phyloP scores from a whole-genome alignment of 148 eudicot genomes.

The Camellia sinensis region DNA sequence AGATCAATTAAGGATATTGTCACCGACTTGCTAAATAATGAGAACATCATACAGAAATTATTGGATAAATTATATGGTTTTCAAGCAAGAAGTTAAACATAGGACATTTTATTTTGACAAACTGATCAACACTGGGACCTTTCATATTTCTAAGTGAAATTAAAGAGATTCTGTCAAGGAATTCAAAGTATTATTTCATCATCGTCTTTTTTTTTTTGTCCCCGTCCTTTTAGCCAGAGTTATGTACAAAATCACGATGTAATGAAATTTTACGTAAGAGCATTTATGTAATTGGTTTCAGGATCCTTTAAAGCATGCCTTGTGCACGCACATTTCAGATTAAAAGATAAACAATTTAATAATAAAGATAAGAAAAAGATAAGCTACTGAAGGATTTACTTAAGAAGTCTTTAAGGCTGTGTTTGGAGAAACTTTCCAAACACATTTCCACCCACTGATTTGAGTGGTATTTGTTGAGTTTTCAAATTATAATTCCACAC shows the following conservation, averaged over 20 bases:
- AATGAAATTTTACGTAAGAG: not conserved
- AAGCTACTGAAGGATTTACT: not conserved
- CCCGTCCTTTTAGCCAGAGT: not conserved
- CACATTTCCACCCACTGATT: too few relatives aligned
- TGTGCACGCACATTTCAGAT: not conserved
- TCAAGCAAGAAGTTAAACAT: not conserved
- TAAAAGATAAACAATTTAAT: not conserved
- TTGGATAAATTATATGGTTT: not conserved
- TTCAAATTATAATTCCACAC: too few relatives aligned
- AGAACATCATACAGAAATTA: not conserved
- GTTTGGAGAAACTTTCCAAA: too few relatives aligned
- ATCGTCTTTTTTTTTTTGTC: not conserved
- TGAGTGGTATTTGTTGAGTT: too few relatives aligned
- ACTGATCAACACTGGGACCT: not conserved
- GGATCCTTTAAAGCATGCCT: not conserved
- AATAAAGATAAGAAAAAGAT: not conserved
- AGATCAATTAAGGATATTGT: conserved; percentile 16
- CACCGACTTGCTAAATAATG: not conserved
- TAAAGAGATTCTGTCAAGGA: not conserved
- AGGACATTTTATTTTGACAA: not conserved
- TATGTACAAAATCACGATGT: not conserved
- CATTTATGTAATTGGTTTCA: not conserved
- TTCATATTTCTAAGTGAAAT: not conserved
- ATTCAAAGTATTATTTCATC: not conserved
- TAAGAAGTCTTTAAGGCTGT: not conserved